A percentile compares a stretch with the other conserved stretches of the same genome.
Evolutionary conservation across 106 monocot genomes (phyloP).

Genomic region (Dendrobium catenatum): DNA sequence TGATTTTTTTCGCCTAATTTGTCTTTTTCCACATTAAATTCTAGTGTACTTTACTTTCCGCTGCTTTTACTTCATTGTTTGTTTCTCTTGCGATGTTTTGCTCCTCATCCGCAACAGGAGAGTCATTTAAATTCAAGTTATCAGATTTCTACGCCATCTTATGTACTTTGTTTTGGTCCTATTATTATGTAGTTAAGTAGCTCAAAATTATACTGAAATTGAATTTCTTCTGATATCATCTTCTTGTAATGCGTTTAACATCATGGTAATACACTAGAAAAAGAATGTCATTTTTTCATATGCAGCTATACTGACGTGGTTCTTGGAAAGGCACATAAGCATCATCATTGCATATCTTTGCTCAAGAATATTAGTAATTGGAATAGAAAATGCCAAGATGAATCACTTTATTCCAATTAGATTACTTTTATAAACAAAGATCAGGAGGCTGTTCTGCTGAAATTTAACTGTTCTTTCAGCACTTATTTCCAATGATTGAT

Average conservation of each 20-base stretch:
- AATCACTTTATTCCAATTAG: not conserved
- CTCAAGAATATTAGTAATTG: not conserved
- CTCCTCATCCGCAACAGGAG: no score
- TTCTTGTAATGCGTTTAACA: not conserved
- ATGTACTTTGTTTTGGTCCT: not conserved
- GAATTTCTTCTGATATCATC: not conserved
- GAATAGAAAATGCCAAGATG: not conserved
- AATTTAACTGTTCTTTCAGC: conserved; percentile 50
- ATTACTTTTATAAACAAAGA: not conserved
- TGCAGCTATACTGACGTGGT: not conserved
- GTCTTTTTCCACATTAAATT: no score
- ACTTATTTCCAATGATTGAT: conserved; percentile 90
- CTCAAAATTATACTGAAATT: not conserved
- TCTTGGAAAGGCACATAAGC: not conserved
- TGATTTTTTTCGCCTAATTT: no score
- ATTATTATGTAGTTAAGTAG: not conserved
- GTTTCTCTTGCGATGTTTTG: no score
- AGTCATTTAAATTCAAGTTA: no score
- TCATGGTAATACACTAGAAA: not conserved
- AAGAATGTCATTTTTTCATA: not conserved
- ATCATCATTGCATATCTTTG: not conserved
- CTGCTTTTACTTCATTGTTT: no score
- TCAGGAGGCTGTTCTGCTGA: conserved; percentile 19
- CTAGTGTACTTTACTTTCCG: no score
- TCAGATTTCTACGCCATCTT: not conserved